Base-by-base conservation (phyloP, 331 rosid species). In the Malus hybrid region DNA sequence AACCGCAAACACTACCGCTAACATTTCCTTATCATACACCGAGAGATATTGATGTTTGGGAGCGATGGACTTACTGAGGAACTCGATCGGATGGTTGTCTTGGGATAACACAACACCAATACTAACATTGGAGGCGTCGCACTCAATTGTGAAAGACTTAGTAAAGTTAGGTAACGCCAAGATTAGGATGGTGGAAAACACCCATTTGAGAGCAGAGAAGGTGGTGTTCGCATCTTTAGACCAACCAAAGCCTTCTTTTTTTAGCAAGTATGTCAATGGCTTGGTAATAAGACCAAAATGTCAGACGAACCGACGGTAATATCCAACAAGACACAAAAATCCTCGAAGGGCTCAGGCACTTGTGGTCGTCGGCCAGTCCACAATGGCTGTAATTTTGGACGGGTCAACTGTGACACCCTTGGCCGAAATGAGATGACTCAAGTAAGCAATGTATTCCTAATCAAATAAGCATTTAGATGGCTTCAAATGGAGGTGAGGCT, bases 71-170 rank as follows among this genome's bases (percentile, higher is more conserved):
- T 32, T 13, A 6, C 76, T 77, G 3, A 61, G 12, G 14, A 20
- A 77, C 0, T 63, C 30, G 0, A 63, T 19, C 0, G 71, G 44
- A 0, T 46, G 66, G 0, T 20, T 14, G 2, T 9, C 18, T 18
- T 77, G 58, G 0, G 55, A 10, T 0, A 77, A 11, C 3, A 77
- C 63, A 0, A 3, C 75, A 0, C 75, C 75, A 2, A 69, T 5
- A 0, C 30, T 70, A 0, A 1, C 1, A 2, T 24, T 61, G 0
- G 24, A 68, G 1, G 80, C 20, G 6, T 68, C 62, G 0, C 50
- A 26, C 6, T 77, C 70, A 0, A 5, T 6, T 0, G 5, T 3
- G 0, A 73, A 73, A 0, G 4, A 0, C 1, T 56, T 10, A 0
- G 8, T 20, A 8, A 70, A 63, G 24, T 77, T 4, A 0, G 70